These are phyloP conservation scores for Nicotiana attenuata DNA, from an alignment of 257 asterid species.

Conservation along the genomic window DNA sequence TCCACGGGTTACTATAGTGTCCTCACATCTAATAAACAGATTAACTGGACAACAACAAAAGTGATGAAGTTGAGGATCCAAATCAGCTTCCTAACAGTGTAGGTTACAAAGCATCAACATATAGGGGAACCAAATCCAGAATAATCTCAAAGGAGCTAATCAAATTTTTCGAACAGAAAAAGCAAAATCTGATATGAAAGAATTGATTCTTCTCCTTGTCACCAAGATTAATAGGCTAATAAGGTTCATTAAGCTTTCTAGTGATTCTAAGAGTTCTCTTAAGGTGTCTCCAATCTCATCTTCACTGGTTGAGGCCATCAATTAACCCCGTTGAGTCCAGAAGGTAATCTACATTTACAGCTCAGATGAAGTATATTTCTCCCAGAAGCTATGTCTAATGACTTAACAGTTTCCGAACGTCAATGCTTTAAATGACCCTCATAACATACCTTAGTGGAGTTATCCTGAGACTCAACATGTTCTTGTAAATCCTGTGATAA, in stretches of 20 bases:
- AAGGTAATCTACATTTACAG: background rate
- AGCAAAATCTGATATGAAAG: background rate
- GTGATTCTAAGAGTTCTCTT: background rate
- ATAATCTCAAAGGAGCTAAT: background rate
- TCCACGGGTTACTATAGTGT: background rate
- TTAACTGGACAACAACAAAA: background rate
- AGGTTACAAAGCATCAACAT: background rate
- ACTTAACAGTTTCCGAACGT: background rate
- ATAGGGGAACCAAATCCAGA: background rate
- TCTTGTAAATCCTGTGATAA: slow-evolving; percentile 8
- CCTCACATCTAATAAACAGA: background rate
- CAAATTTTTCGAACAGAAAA: background rate
- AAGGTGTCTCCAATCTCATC: background rate
- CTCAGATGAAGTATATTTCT: background rate
- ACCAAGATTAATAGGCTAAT: background rate
- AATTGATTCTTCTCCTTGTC: too few relatives aligned
- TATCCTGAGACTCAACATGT: background rate
- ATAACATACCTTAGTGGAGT: slow-evolving; percentile 3
- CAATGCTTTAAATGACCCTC: background rate
- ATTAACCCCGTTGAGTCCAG: background rate
- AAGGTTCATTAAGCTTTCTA: background rate
- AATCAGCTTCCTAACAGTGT: background rate
- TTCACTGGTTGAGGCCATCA: slow-evolving; percentile 3
- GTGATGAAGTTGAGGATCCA: background rate
- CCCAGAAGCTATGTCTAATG: background rate